Conservation (phyloP, 441 rosid genomes). For the Brassica hybrid region DNA sequence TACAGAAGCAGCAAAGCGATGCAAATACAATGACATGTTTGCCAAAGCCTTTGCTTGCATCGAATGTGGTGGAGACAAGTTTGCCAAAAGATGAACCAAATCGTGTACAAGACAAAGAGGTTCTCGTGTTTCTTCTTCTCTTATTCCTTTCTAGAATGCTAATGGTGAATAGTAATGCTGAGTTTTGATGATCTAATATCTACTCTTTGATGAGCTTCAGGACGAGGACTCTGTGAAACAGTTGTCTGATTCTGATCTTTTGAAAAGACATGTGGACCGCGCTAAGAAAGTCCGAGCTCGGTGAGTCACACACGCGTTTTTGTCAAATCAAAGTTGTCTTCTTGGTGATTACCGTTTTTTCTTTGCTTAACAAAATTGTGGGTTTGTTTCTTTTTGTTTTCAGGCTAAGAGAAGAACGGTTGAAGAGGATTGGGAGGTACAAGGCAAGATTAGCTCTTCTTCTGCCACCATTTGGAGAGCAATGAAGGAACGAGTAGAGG, state of each 20-base stretch:
- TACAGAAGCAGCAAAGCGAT: conserved; percentile 66
- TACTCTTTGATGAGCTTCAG: conserved; percentile 39
- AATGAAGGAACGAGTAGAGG: conserved; percentile 55
- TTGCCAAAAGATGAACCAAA: conserved; percentile 47
- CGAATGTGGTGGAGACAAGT: conserved; percentile 46
- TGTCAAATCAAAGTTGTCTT: conserved; percentile 10
- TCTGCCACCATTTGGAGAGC: conserved; percentile 78
- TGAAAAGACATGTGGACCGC: conserved; percentile 69
- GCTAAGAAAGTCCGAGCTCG: conserved; percentile 81
- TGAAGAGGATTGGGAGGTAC: conserved; percentile 79
- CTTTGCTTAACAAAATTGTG: neutral
- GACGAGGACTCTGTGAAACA: conserved; percentile 61
- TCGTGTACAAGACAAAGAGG: conserved; percentile 55
- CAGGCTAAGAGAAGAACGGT: conserved; percentile 70
- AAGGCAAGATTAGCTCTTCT: conserved; percentile 83
- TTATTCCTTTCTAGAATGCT: neutral
- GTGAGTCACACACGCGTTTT: conserved; percentile 46
- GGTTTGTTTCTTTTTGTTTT: conserved; percentile 22
- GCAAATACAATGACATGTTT: conserved; percentile 53
- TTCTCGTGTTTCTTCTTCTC: conserved; percentile 38
- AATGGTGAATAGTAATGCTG: neutral
- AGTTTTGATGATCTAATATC: neutral
- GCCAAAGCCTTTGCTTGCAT: conserved; percentile 73
- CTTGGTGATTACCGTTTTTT: neutral
- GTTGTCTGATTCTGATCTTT: conserved; percentile 67